A percentile compares a stretch with the other conserved stretches of the same genome.
Conservation (phyloP, 108 stramenopile species). For the Pseudonitzschia multistriata region DNA sequence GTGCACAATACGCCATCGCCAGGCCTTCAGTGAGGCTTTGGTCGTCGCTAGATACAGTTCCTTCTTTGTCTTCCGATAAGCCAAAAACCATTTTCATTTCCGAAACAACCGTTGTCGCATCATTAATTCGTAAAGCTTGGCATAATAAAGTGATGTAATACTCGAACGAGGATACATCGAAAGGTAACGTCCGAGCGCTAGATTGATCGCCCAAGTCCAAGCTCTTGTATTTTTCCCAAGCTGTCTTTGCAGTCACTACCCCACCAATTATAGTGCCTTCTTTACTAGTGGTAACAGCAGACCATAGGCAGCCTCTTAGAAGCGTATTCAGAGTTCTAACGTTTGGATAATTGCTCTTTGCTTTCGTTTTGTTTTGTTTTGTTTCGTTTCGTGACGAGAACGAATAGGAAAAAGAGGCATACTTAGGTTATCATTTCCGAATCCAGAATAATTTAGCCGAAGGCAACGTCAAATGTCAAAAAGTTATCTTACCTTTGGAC, state of each 20-base stretch:
- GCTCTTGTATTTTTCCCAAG: constrained; percentile 44
- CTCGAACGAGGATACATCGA: constrained; percentile 85
- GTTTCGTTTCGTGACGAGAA: no score
- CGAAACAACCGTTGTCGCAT: constrained; percentile 48
- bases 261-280: constrained; percentile 54
- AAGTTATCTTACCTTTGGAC: constrained; percentile 18
- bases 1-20: constrained; percentile 51
- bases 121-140: constrained; percentile 60
- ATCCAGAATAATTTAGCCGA: background rate
- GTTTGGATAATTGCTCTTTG: constrained; percentile 51
- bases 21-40: constrained; percentile 57
- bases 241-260: constrained; percentile 64
- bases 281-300: constrained; percentile 46
- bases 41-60: constrained; percentile 13
- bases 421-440: background rate
- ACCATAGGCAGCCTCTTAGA: constrained; percentile 83
- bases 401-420: background rate
- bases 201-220: background rate
- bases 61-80: constrained; percentile 21
- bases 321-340: constrained; percentile 82
- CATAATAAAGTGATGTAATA: constrained; percentile 70
- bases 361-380: constrained; percentile 8
- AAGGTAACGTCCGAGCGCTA: background rate
- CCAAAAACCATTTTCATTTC: constrained; percentile 48
- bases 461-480: background rate